Conservation (phyloP, 805 yeast genomes). For the Yarrowia divulgata region DNA sequence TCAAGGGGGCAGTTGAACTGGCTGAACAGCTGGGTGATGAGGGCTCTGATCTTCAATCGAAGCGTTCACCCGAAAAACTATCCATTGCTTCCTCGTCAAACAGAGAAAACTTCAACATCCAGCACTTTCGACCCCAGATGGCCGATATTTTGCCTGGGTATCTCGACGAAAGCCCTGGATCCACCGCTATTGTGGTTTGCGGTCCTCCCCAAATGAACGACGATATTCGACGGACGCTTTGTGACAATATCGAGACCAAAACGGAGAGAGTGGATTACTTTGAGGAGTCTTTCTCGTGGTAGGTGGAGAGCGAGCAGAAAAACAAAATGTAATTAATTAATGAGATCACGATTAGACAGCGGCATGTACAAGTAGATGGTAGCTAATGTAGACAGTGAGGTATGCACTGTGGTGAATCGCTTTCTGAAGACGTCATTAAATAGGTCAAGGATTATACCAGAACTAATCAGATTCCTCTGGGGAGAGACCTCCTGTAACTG, state of each 20-base stretch:
- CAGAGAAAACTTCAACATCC: background rate
- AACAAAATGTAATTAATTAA: no score
- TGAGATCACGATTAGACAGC: no score
- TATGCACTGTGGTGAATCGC: no score
- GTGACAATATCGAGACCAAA: slow-evolving; percentile 53
- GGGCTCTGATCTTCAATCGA: background rate
- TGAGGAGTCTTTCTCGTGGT: slow-evolving; percentile 79
- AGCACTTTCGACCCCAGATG: slow-evolving; percentile 7
- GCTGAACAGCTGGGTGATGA: background rate
- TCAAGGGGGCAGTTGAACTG: background rate
- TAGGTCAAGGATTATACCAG: no score
- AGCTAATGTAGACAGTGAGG: no score
- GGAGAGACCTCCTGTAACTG: no score
- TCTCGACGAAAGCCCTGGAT: background rate
- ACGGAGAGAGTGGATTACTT: slow-evolving; percentile 64
- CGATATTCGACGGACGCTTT: slow-evolving; percentile 58
- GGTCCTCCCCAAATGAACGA: slow-evolving; percentile 71
- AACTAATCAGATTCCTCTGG: no score
- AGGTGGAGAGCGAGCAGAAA: background rate
- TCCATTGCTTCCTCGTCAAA: slow-evolving; percentile 2
- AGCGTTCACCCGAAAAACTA: background rate
- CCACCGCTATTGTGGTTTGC: slow-evolving; percentile 51
- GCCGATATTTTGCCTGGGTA: slow-evolving; percentile 7
- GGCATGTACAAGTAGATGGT: no score
- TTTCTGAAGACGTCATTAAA: no score